A percentile compares a stretch with the other conserved stretches of the same genome.
phyloP scores from a whole-genome alignment of 2,329 filamentous ascomycete genomes.

The Allantophomopsis cytisporea region DNA sequence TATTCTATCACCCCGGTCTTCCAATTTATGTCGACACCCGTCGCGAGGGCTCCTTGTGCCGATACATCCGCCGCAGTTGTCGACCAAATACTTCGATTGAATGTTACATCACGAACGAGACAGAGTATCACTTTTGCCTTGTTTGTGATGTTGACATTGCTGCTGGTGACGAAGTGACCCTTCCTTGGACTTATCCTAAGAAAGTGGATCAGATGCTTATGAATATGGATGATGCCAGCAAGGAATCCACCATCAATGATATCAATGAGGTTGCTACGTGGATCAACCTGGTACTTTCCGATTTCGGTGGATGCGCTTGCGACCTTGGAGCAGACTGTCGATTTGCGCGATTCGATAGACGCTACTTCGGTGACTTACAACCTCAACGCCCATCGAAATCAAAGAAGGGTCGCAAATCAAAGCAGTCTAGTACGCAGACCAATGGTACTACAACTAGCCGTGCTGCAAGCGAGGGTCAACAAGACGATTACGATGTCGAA shows the following conservation, averaged over 20 bases:
- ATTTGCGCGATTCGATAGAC: conserved; percentile 48
- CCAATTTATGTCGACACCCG: conserved; percentile 90
- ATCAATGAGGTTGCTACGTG: conserved; percentile 47
- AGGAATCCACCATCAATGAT: conserved; percentile 44
- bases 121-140: conserved; percentile 86
- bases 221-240: conserved; percentile 21
- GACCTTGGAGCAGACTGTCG: conserved; percentile 48
- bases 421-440: conserved; percentile 46
- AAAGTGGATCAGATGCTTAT: conserved; percentile 7
- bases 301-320: conserved; percentile 72
- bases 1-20: conserved; percentile 77
- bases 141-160: conserved; percentile 62
- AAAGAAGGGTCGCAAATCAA: conserved; percentile 30
- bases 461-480: conserved; percentile 46
- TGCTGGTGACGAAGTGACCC: conserved; percentile 47
- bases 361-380: conserved; percentile 35
- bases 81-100: conserved; percentile 79
- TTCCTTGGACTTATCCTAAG: conserved; percentile 54
- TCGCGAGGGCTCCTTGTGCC: conserved; percentile 70
- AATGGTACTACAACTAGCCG: conserved; percentile 49
- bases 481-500: conserved; percentile 36
- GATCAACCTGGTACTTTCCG: conserved; percentile 57
- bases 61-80: conserved; percentile 88
- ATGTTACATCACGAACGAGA: conserved; percentile 66
- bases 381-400: conserved; percentile 24